Conservation (phyloP, 495 filamentous ascomycete genomes). For the Aspergillus sparsus region DNA sequence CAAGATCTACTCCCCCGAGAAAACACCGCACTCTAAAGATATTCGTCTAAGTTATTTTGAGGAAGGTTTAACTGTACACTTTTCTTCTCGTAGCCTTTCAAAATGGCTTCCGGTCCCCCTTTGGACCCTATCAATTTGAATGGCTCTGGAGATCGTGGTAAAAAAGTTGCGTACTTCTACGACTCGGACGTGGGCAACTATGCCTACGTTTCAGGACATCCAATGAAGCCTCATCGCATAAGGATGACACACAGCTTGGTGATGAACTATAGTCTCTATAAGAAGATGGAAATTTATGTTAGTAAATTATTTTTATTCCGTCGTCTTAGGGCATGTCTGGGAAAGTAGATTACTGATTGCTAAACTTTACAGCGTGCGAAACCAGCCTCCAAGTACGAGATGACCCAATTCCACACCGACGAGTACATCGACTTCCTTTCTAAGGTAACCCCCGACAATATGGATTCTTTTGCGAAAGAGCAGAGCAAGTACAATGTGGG, state of each 20-base stretch:
- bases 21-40: conserved; percentile 23
- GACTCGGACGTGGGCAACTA: conserved; percentile 97
- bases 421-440: conserved; percentile 98
- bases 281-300: conserved; percentile 99
- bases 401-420: conserved; percentile 99
- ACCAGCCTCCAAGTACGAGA: conserved; percentile 91
- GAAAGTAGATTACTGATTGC: conserved; percentile 25
- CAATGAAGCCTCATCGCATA: conserved; percentile 99
- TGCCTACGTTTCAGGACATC: conserved; percentile 96
- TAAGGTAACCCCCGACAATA: conserved; percentile 97
- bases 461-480: conserved; percentile 90
- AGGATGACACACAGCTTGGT: conserved; percentile 94
- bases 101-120: conserved; percentile 52
- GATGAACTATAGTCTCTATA: conserved; percentile 98
- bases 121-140: conserved; percentile 53
- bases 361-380: conserved; percentile 77
- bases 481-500: conserved; percentile 97
- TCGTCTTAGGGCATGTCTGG: background rate
- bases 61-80: conserved; percentile 5
- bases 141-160: conserved; percentile 55
- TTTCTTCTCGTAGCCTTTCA: conserved; percentile 19
- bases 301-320: conserved; percentile 37
- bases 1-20: conserved; percentile 16
- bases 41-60: background rate
- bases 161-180: conserved; percentile 94